Percentiles rank a stretch among this genome's conserved stretches.
Conservation (phyloP, 2,329 filamentous ascomycete genomes). For the Sclerotiophoma versabilis region DNA sequence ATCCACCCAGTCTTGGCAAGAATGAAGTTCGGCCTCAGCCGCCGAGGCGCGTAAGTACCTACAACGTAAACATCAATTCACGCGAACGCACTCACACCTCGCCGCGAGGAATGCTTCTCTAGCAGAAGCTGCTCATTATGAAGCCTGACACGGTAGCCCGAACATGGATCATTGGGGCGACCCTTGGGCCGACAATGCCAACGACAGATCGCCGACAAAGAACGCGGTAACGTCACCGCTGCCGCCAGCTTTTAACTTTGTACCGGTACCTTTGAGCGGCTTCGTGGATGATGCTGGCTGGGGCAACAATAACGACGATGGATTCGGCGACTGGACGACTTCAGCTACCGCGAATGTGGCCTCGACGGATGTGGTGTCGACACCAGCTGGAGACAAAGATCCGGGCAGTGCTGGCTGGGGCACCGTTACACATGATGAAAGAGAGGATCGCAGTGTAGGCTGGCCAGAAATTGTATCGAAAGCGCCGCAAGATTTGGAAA, state of each 20-base stretch:
- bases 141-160: conserved; percentile 36
- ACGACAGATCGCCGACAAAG: conserved; percentile 32
- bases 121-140: conserved; percentile 45
- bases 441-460: conserved; percentile 12
- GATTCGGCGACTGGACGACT: conserved; percentile 39
- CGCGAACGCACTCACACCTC: conserved; percentile 2
- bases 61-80: conserved; percentile 9
- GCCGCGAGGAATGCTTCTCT: conserved; percentile 38
- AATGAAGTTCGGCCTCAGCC: not conserved
- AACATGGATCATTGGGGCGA: conserved; percentile 53
- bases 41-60: not conserved
- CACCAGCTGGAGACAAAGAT: not conserved
- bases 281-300: conserved; percentile 49
- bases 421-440: not conserved
- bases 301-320: conserved; percentile 41
- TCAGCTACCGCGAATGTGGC: conserved; percentile 10
- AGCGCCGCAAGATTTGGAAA: conserved; percentile 16
- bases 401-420: conserved; percentile 16
- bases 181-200: conserved; percentile 50
- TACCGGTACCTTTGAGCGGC: conserved; percentile 34
- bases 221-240: conserved; percentile 31
- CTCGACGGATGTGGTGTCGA: not conserved
- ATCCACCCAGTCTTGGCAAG: conserved; percentile 6
- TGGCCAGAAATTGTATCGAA: conserved; percentile 22
- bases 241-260: conserved; percentile 21